Base-by-base conservation (phyloP, 495 filamentous ascomycete genomes). In the Acidiella bohemica region DNA sequence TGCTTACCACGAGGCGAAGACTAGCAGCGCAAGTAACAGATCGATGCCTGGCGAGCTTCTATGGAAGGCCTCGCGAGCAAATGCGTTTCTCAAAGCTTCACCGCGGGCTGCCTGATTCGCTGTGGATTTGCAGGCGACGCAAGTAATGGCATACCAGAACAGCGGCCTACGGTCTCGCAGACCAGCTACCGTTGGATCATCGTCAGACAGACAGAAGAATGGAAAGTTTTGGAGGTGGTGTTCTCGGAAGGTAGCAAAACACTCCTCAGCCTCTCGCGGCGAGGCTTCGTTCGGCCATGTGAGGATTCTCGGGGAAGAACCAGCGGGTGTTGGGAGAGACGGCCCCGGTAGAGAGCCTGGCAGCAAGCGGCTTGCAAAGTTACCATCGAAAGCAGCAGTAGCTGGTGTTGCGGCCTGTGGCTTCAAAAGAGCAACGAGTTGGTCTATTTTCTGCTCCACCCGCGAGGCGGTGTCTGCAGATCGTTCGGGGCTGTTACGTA, bases 11-110 rank as follows among this genome's bases (percentile, higher is more conserved):
- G 54, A 59, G 27, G 67, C 49, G 32, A 65, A 63, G 1, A 59
- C 57, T 22, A 76, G 50, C 7, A 73, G 32, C 5, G 67, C 71
- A 8, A 68, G 51, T 3, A 76, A 65, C 14, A 75, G 53, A 44
- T 76, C 72, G 20, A 74, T 50, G 38, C 51, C 67, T 43, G 60
- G 62, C 11, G 62, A 54, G 17, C 56, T 41, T 9, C 67, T 59
- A 14, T 67, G 39, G 9, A 72, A 46, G 36, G 70, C 44, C 45
- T 64, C 63, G 20, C 67, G 60, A 0, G 60, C 22, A 17, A 37
- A 13, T 0, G 17, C 20, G 16, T 29, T 11, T 7, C 41, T 26
- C 7, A 44, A 21, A 11, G 24, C 13, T 5, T 2, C n/a, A n/a
- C 41, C 25, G 14, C 22, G 16, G 20, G 13, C 20, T 5, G 9